phyloP scores from a whole-genome alignment of 176 grass and related monocot genomes.

The Dendrocalamus sinicus region DNA sequence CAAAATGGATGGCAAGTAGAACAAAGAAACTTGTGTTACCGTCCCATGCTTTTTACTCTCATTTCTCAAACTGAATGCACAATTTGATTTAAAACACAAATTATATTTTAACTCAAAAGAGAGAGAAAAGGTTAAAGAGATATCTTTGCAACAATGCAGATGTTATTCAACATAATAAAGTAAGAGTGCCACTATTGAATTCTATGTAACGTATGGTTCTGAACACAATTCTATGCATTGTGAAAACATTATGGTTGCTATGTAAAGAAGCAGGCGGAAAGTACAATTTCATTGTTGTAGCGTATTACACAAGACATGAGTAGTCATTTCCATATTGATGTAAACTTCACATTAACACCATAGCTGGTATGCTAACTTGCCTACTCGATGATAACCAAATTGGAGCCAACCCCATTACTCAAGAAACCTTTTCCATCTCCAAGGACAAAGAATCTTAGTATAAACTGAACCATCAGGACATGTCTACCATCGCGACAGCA shows the following conservation, averaged over 20 bases:
- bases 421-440: background rate
- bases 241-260: background rate
- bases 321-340: background rate
- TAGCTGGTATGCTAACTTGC: background rate
- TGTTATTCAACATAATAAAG: background rate
- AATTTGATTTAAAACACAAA: background rate
- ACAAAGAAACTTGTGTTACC: slow-evolving; percentile 1
- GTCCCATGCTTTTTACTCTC: background rate
- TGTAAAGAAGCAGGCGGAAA: background rate
- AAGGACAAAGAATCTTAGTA: background rate
- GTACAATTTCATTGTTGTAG: background rate
- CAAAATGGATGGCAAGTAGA: slow-evolving; percentile 13
- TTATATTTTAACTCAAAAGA: background rate
- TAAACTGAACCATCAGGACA: slow-evolving; percentile 28
- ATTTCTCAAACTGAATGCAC: background rate
- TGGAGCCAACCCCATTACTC: background rate
- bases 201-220: background rate
- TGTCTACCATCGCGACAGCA: slow-evolving; percentile 11
- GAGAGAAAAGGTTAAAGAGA: background rate
- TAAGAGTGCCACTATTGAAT: background rate
- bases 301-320: background rate
- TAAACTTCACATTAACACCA: slow-evolving; percentile 10
- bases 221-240: background rate
- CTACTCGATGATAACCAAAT: background rate
- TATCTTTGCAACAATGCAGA: background rate